A percentile compares a stretch with the other conserved stretches of the same genome.
Conservation (phyloP, 2,329 filamentous ascomycete species). For the Epichloe elymi region DNA sequence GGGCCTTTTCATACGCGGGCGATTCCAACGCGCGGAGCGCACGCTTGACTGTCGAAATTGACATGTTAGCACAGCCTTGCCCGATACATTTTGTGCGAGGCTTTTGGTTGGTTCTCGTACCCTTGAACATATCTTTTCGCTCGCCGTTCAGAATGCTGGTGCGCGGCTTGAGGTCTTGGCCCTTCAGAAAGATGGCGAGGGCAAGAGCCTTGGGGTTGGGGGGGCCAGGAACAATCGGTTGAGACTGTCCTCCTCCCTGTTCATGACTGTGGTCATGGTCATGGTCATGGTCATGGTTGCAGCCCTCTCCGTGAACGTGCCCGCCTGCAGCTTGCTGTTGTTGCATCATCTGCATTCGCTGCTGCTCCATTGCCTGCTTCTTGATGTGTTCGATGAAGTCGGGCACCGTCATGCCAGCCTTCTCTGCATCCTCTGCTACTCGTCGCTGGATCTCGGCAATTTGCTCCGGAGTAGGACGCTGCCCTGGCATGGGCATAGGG, state of each 20-base stretch:
- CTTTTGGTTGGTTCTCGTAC: conserved; percentile 30
- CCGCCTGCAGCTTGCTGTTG: conserved; percentile 10
- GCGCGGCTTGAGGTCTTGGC: conserved; percentile 74
- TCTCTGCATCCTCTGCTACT: conserved; percentile 69
- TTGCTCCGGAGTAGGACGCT: conserved; percentile 66
- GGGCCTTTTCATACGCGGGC: conserved; percentile 77
- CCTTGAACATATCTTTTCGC: conserved; percentile 96
- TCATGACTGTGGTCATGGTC: conserved; percentile 13
- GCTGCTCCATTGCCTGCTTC: conserved; percentile 38
- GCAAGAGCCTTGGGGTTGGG: conserved; percentile 78
- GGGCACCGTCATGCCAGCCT: conserved; percentile 71
- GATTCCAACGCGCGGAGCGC: conserved; percentile 83
- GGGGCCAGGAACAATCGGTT: conserved; percentile 67
- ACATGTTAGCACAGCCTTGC: not conserved
- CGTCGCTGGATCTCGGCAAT: conserved; percentile 74
- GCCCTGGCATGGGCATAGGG: conserved; percentile 15
- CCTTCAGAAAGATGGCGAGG: conserved; percentile 73
- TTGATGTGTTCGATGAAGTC: conserved; percentile 66
- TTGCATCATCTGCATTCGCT: conserved; percentile 33
- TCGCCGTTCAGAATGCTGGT: conserved; percentile 93
- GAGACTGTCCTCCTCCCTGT: conserved; percentile 38
- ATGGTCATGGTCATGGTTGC: conserved; percentile 17
- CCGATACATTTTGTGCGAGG: not conserved
- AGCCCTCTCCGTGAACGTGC: conserved; percentile 10
- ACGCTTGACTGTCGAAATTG: conserved; percentile 72